phyloP scores from a whole-genome alignment of 2,329 filamentous ascomycete species.

The Exophiala bonariae region DNA sequence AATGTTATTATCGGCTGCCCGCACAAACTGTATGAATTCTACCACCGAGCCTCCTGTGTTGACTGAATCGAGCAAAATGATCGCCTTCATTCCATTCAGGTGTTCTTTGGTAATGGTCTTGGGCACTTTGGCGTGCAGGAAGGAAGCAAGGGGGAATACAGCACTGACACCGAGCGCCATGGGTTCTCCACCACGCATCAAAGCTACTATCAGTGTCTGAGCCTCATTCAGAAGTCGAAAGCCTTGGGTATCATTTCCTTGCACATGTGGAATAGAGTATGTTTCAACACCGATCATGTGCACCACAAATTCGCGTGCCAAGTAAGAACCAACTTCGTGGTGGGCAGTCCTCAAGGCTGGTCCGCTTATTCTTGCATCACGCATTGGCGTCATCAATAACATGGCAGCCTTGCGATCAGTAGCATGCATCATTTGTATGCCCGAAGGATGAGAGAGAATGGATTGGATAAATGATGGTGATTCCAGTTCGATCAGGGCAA shows the following conservation, averaged over 20 bases:
- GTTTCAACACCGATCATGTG: slow-evolving; percentile 52
- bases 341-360: slow-evolving; percentile 52
- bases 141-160: slow-evolving; percentile 52
- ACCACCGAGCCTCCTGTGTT: slow-evolving; percentile 56
- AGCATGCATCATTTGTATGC: slow-evolving; percentile 42
- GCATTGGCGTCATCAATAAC: slow-evolving; percentile 55
- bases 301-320: slow-evolving; percentile 51
- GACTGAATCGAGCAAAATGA: slow-evolving; percentile 62
- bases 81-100: slow-evolving; percentile 38
- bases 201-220: slow-evolving; percentile 54
- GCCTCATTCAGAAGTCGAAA: slow-evolving; percentile 50
- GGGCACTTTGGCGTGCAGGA: slow-evolving; percentile 43
- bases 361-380: slow-evolving; percentile 50
- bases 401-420: slow-evolving; percentile 47
- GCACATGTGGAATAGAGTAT: slow-evolving; percentile 53
- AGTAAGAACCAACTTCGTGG: slow-evolving; percentile 50
- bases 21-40: slow-evolving; percentile 52
- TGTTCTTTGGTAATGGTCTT: slow-evolving; percentile 46
- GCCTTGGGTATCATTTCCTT: slow-evolving; percentile 46
- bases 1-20: slow-evolving; percentile 37
- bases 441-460: slow-evolving; percentile 12
- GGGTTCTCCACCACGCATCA: slow-evolving; percentile 65
- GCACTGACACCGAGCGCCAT: slow-evolving; percentile 61
- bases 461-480: slow-evolving; percentile 30
- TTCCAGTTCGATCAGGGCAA: slow-evolving; percentile 45